Base-by-base conservation (phyloP, 2,329 filamentous ascomycete genomes). In the Sarocladium strictum region DNA sequence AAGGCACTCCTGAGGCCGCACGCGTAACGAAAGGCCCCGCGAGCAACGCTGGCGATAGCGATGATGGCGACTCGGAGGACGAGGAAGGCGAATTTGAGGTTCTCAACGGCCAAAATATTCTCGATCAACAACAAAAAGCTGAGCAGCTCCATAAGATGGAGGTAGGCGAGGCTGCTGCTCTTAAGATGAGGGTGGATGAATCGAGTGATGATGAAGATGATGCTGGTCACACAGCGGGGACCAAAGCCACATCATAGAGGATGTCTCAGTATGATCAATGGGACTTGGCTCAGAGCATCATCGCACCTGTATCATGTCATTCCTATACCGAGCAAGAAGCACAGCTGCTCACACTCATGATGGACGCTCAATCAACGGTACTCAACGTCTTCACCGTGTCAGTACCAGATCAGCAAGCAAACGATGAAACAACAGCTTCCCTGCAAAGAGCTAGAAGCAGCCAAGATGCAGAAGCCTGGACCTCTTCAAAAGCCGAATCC, bases 141-240 rank as follows among this genome's bases (percentile, higher is more conserved):
- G 73, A 80, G 55, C 77, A 75, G 53, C 70, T 84, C 15, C 80
- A 83, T 61, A 72, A 76, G 61, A 84, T 84, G 80, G 80, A 84
- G 60, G 75, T 80, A 2, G 78, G 76, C 55, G 80, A 84, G 62
- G 80, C 80, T 12, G 75, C 73, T 2, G 80, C 79, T 9, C 66
- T 83, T 3, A 67, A 65, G 54, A 68, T 66, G 63, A 65, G 68
- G 53, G 62, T 72, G 23, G 69, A 72, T 15, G 66, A 67, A 2
- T 70, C 72, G 2, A 65, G 71, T 1, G 70, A 72, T 1, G 72
- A 74, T 4, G 70, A 73, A 26, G 68, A 64, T 9, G 59, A 69
- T 19, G 15, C 32, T 27, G 29, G 27, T 7, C 12, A 27, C 14
- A 27, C 27, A 12, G 17, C 49, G 9, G 33, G 26, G 37, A 19